phyloP scores from a whole-genome alignment of 495 filamentous ascomycete genomes.

The Neurospora sp. region DNA sequence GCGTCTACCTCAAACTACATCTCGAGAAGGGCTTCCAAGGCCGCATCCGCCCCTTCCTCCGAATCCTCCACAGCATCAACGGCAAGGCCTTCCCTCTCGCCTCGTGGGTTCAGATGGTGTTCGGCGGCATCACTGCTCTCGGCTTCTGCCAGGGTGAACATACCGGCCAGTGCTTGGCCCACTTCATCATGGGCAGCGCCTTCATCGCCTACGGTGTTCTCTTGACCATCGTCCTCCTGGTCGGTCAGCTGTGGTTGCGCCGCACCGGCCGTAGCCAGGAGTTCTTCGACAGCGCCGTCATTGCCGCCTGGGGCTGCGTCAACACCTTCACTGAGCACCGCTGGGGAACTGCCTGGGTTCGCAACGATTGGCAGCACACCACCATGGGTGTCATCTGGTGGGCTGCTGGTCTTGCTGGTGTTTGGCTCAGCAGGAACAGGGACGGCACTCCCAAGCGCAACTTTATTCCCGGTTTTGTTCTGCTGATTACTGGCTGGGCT shows the following conservation, averaged over 20 bases:
- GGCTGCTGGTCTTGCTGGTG: constrained; percentile 80
- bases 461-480: constrained; percentile 81
- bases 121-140: constrained; percentile 85
- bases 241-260: constrained; percentile 79
- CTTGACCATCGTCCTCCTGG: constrained; percentile 75
- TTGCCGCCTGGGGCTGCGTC: constrained; percentile 88
- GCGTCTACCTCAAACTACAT: constrained; percentile 83
- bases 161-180: constrained; percentile 83
- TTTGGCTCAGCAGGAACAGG: constrained; percentile 80
- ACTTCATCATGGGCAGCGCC: constrained; percentile 97
- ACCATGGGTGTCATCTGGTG: constrained; percentile 98
- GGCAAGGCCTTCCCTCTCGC: constrained; percentile 82
- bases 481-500: constrained; percentile 86
- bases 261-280: constrained; percentile 85
- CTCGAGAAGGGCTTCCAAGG: constrained; percentile 74
- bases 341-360: constrained; percentile 85
- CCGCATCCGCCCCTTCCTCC: constrained; percentile 60
- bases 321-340: constrained; percentile 98
- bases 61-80: constrained; percentile 65
- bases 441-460: constrained; percentile 85
- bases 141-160: constrained; percentile 95
- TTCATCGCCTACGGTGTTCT: constrained; percentile 92
- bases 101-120: constrained; percentile 91
- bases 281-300: constrained; percentile 90
- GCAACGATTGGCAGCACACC: constrained; percentile 93